Evolutionary conservation across 1,284 basidiomycete species (phyloP).

Genomic region (Leccinum fallax): DNA sequence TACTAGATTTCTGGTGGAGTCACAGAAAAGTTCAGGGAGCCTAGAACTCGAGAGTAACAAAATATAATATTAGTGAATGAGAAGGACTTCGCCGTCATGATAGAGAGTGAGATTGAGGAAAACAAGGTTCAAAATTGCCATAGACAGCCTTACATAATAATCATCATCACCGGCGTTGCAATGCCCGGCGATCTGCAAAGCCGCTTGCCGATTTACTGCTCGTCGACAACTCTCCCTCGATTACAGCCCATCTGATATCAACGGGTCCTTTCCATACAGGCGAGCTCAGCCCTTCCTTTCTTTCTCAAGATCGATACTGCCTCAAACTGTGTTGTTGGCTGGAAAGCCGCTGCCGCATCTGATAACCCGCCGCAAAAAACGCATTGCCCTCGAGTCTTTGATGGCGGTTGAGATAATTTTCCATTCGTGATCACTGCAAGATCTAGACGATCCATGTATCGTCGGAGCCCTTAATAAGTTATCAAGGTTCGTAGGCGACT

Average conservation of each 20-base stretch:
- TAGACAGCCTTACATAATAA: background rate
- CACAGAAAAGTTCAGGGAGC: no score
- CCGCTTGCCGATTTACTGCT: no score
- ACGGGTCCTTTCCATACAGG: background rate
- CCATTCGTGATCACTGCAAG: background rate
- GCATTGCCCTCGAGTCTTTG: background rate
- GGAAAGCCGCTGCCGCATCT: background rate
- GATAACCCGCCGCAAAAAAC: background rate
- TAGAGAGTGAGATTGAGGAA: no score
- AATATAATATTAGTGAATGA: background rate
- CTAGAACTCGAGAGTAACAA: no score
- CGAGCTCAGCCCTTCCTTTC: background rate
- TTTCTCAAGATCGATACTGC: background rate
- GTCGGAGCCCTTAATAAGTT: no score
- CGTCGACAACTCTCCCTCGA: background rate
- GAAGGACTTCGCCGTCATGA: no score
- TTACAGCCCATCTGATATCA: background rate
- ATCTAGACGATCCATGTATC: background rate
- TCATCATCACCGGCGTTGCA: background rate
- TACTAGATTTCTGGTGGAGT: no score
- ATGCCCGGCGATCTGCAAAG: no score
- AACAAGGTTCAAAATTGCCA: no score
- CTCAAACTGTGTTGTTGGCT: background rate
- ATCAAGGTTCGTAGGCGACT: background rate
- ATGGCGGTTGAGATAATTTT: background rate